Conservation (phyloP, 768 basidiomycete species). For the Phylloporus sp. region DNA sequence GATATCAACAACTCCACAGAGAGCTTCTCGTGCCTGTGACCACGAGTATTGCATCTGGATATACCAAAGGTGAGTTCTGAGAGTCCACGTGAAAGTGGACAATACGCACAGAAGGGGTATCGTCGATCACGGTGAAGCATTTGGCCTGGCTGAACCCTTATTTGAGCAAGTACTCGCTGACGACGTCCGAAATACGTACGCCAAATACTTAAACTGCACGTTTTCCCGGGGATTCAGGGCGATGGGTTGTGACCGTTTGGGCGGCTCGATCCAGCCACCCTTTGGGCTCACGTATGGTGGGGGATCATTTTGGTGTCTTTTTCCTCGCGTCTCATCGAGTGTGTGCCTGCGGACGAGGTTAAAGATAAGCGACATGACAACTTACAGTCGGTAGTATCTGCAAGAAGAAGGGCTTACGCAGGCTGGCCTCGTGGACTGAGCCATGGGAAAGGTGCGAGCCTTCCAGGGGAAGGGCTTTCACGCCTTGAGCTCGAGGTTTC, state of each 20-base stretch:
- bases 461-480: neutral
- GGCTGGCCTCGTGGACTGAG: slow-evolving; percentile 1
- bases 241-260: slow-evolving; percentile 6
- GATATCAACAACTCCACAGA: slow-evolving; percentile 9
- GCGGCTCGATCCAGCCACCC: slow-evolving; percentile 9
- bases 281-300: slow-evolving; percentile 15
- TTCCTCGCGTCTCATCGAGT: neutral
- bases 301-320: neutral
- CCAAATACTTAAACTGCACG: slow-evolving; percentile 16
- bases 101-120: slow-evolving; percentile 16
- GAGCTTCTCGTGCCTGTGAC: slow-evolving; percentile 19
- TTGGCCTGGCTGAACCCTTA: slow-evolving; percentile 13
- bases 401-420: slow-evolving; percentile 6
- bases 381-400: neutral
- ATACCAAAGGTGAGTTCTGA: neutral
- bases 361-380: neutral
- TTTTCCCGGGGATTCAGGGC: slow-evolving; percentile 9
- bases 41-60: slow-evolving; percentile 21
- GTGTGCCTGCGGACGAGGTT: neutral
- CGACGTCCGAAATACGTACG: slow-evolving; percentile 9
- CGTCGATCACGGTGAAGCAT: slow-evolving; percentile 23
- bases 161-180: neutral
- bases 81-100: neutral
- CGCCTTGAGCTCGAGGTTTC: neutral
- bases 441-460: slow-evolving; percentile 6